Percentiles rank a stretch among this genome's conserved stretches.
These are phyloP conservation scores for Trichophyton simii DNA, from an alignment of 2,329 filamentous ascomycete genomes.

Conservation along the genomic window DNA sequence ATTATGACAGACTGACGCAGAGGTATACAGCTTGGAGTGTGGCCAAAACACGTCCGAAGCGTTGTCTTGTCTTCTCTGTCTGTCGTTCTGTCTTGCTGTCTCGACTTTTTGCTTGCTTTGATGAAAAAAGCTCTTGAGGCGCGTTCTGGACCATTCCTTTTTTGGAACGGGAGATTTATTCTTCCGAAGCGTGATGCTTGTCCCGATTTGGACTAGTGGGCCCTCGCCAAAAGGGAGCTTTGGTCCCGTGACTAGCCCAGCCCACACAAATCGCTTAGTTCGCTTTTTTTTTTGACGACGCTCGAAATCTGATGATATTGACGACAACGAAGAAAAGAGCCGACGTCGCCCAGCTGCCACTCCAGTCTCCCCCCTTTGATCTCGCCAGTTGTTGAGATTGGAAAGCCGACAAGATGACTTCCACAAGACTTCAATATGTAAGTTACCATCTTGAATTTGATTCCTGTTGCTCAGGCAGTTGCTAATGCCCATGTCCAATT, in stretches of 20 bases:
- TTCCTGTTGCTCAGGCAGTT: conserved; percentile 8
- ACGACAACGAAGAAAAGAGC: conserved; percentile 29
- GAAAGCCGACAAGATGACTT: conserved; percentile 40
- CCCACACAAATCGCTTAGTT: conserved; percentile 29
- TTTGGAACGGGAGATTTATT: conserved; percentile 19
- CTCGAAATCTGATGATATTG: conserved; percentile 26
- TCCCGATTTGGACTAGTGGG: conserved; percentile 18
- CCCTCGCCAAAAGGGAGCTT: conserved; percentile 23
- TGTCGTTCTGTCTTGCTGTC: not conserved
- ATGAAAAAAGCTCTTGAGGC: not conserved
- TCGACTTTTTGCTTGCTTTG: not conserved
- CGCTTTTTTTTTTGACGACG: conserved; percentile 17
- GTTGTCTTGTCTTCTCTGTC: not conserved
- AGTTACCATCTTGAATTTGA: conserved; percentile 14
- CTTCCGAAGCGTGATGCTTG: not conserved
- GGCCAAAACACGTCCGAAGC: not conserved
- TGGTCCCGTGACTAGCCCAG: conserved; percentile 18
- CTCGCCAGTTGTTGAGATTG: conserved; percentile 29
- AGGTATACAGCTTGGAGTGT: not conserved
- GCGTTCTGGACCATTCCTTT: conserved; percentile 9
- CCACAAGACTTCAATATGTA: conserved; percentile 42
- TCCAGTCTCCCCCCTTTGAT: conserved; percentile 20
- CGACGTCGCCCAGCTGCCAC: conserved; percentile 27
- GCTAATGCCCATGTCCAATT: conserved; percentile 10
- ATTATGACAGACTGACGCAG: not conserved